These are phyloP conservation scores for Paramecium octaurelia DNA, from an alignment of 73 alveolate genomes.

Conservation along the genomic window DNA sequence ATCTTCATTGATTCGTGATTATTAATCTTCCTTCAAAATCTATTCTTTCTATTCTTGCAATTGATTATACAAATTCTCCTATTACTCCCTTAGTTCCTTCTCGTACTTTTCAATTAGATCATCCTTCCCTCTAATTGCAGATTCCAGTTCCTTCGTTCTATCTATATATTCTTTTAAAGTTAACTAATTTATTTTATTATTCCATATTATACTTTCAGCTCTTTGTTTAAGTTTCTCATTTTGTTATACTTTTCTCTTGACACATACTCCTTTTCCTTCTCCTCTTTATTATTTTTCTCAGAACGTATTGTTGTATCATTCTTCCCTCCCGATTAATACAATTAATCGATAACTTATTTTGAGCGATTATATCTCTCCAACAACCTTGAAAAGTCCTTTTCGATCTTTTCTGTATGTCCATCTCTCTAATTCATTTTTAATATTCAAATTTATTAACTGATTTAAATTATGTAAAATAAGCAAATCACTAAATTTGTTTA, in stretches of 20 bases:
- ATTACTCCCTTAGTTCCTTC: slow-evolving; percentile 21
- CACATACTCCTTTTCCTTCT: background rate
- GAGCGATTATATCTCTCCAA: slow-evolving; percentile 37
- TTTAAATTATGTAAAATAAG: background rate
- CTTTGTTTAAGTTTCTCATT: slow-evolving; percentile 21
- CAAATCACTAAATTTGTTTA: background rate
- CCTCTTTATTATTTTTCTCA: background rate
- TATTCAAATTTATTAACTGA: slow-evolving; percentile 28
- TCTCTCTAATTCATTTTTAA: background rate
- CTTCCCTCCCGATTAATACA: background rate
- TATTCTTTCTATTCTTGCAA: slow-evolving; percentile 28
- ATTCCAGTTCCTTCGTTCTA: slow-evolving; percentile 7
- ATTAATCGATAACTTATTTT: slow-evolving; percentile 35
- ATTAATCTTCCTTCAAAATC: slow-evolving; percentile 10
- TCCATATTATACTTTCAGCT: background rate
- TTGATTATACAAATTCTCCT: background rate
- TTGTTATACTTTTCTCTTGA: slow-evolving; percentile 9
- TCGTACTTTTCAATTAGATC: background rate
- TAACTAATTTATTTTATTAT: background rate
- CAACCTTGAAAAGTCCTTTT: slow-evolving; percentile 32
- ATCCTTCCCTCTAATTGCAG: background rate
- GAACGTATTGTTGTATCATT: background rate
- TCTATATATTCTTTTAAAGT: slow-evolving; percentile 45
- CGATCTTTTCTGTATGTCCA: slow-evolving; percentile 7
- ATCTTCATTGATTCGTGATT: background rate